A percentile compares a stretch with the other conserved stretches of the same genome.
phyloP scores from a whole-genome alignment of 192 early-diverging fungal genomes.

The Coemansia interrupta region DNA sequence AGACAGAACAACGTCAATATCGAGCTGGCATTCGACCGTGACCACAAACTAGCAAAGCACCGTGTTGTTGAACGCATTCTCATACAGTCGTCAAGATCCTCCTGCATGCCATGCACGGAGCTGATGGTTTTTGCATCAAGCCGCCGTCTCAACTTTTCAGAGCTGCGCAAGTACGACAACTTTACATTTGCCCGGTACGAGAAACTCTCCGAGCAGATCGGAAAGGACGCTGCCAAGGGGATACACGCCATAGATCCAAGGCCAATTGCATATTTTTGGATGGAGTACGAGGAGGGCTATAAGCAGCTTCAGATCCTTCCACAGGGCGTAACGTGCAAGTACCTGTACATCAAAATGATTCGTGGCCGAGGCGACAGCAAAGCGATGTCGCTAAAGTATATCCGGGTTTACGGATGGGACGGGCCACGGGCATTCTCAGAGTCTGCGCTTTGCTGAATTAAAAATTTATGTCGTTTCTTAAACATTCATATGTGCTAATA shows the following conservation, averaged over 20 bases:
- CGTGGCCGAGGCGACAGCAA: constrained; percentile 13
- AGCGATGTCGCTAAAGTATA: constrained; percentile 24
- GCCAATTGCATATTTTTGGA: constrained; percentile 54
- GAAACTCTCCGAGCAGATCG: constrained; percentile 14
- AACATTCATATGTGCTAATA: constrained; percentile 6
- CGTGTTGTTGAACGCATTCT: constrained; percentile 33
- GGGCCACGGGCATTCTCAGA: constrained; percentile 37
- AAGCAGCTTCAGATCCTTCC: constrained; percentile 40
- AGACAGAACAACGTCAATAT: constrained; percentile 34
- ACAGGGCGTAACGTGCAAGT: constrained; percentile 35
- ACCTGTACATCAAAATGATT: constrained; percentile 46
- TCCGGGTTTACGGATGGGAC: constrained; percentile 43
- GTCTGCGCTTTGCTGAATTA: constrained; percentile 20
- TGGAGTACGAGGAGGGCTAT: constrained; percentile 38
- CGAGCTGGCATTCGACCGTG: constrained; percentile 21
- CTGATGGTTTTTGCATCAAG: constrained; percentile 50
- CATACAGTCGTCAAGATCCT: constrained; percentile 23
- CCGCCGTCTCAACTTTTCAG: constrained; percentile 24
- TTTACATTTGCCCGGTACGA: constrained; percentile 51
- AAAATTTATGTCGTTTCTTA: too few relatives aligned
- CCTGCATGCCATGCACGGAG: constrained; percentile 39
- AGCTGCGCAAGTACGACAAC: constrained; percentile 38
- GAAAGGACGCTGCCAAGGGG: not conserved
- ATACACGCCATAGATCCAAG: constrained; percentile 14
- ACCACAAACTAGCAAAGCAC: constrained; percentile 7